phyloP scores from a whole-genome alignment of 345 rosid genomes.

The Lepidium aucheri region DNA sequence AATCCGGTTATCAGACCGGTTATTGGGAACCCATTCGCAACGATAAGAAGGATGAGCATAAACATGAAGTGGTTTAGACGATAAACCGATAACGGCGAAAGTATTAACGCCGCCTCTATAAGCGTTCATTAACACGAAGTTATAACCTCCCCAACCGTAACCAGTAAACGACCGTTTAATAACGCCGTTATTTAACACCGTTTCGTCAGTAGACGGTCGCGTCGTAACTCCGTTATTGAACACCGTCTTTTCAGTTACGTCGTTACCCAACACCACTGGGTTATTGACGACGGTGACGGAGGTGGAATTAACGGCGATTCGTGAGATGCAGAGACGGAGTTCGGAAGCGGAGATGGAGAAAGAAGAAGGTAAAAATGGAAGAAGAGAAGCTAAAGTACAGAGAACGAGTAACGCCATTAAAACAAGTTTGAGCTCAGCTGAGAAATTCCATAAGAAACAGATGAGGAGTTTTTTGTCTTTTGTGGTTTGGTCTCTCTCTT shows the following conservation, averaged over 20 bases:
- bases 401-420: constrained; percentile 54
- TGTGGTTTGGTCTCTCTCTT: constrained; percentile 35
- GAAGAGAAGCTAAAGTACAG: constrained; percentile 53
- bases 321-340: constrained; percentile 69
- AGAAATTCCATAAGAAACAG: constrained; percentile 57
- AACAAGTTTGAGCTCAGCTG: constrained; percentile 63
- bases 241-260: no score
- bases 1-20: constrained; percentile 23
- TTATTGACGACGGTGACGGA: constrained; percentile 8
- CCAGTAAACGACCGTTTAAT: constrained; percentile 57
- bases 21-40: constrained; percentile 59
- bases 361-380: constrained; percentile 69
- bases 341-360: constrained; percentile 67
- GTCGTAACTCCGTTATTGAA: constrained; percentile 34
- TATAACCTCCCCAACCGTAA: constrained; percentile 76
- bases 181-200: constrained; percentile 32
- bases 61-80: constrained; percentile 81
- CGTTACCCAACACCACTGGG: constrained; percentile 10
- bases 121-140: constrained; percentile 66
- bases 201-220: constrained; percentile 18
- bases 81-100: constrained; percentile 68
- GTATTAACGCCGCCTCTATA: constrained; percentile 72
- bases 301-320: constrained; percentile 33
- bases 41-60: constrained; percentile 54
- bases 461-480: constrained; percentile 43